Evolutionary conservation across 495 filamentous ascomycete species (phyloP).

Genomic region (Neurospora sp.): DNA sequence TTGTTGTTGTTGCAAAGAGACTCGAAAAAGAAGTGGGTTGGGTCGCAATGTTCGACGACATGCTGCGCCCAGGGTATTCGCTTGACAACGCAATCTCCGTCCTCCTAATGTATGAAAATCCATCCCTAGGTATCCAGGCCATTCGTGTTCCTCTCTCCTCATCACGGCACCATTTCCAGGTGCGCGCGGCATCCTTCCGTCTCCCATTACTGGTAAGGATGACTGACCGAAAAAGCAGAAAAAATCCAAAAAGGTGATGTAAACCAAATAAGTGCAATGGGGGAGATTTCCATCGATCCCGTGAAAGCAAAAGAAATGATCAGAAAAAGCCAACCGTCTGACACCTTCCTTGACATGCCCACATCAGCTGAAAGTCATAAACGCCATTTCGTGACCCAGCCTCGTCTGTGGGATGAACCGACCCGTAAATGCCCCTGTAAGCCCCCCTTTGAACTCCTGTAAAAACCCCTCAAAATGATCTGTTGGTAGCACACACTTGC

Average conservation of each 20-base stretch:
- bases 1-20: background rate
- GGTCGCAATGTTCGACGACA: background rate
- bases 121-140: constrained; percentile 1
- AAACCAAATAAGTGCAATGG: too few relatives aligned
- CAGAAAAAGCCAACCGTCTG: background rate
- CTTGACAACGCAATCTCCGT: background rate
- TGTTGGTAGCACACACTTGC: constrained; percentile 10
- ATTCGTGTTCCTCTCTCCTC: background rate
- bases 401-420: constrained; percentile 17
- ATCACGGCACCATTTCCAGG: background rate
- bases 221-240: background rate
- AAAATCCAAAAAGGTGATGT: too few relatives aligned
- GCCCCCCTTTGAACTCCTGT: background rate
- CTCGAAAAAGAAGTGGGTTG: background rate
- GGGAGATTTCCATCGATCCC: too few relatives aligned
- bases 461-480: constrained; percentile 5
- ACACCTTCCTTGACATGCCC: constrained; percentile 2
- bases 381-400: constrained; percentile 9
- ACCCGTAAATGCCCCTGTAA: constrained; percentile 5
- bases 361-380: constrained; percentile 17
- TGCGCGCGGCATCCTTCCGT: constrained; percentile 2
- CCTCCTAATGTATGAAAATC: background rate
- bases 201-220: constrained; percentile 2
- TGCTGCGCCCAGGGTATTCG: background rate
- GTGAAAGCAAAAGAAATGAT: too few relatives aligned